Evolutionary conservation across 176 grass and related monocot species (phyloP).

Genomic region (Triticum urartu): DNA sequence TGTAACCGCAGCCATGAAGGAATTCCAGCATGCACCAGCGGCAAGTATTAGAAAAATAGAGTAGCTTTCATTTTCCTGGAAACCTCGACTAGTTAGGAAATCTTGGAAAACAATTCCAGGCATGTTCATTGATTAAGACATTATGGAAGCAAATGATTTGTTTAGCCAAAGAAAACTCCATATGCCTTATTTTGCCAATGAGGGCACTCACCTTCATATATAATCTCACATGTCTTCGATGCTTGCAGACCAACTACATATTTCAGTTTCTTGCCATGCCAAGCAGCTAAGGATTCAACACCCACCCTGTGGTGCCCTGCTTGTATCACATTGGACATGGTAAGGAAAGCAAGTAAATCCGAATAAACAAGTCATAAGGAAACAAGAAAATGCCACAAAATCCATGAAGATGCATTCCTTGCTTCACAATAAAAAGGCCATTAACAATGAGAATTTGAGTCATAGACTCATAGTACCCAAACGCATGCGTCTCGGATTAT

Average conservation of each 20-base stretch:
- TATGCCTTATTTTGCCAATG: too few species aligned
- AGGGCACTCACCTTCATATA: constrained; percentile 22
- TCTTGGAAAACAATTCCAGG: too few species aligned
- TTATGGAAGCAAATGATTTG: too few species aligned
- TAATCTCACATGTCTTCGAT: constrained; percentile 41
- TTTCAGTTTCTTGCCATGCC: constrained; percentile 85
- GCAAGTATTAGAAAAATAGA: too few species aligned
- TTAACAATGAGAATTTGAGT: background rate
- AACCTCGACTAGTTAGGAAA: too few species aligned
- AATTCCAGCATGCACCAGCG: too few species aligned
- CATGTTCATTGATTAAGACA: too few species aligned
- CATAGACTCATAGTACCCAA: background rate
- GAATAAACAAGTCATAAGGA: background rate
- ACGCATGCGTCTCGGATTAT: too few species aligned
- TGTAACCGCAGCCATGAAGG: too few species aligned
- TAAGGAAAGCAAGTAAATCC: background rate
- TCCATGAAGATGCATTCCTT: background rate
- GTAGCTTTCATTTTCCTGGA: too few species aligned
- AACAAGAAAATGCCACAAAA: background rate
- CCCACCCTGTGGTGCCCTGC: too few species aligned
- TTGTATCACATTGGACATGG: background rate
- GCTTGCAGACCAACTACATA: constrained; percentile 69
- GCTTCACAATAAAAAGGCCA: background rate
- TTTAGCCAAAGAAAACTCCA: too few species aligned
- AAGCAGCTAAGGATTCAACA: constrained; percentile 70